Evolutionary conservation across 352 stramenopile genomes (phyloP).

Genomic region (Pythium volutum): DNA sequence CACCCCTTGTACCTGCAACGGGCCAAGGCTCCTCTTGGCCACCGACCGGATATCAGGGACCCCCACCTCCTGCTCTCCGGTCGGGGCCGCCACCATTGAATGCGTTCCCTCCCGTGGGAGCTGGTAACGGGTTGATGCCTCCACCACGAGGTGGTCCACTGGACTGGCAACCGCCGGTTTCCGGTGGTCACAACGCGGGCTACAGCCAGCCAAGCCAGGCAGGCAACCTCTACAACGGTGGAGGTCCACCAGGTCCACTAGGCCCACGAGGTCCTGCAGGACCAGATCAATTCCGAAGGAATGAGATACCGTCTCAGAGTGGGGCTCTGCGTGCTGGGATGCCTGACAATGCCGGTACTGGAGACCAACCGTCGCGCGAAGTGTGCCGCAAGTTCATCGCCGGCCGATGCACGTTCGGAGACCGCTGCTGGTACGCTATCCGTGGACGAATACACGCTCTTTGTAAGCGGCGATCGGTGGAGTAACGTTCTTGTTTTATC

Average conservation of each 20-base stretch:
- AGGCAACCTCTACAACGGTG: background rate
- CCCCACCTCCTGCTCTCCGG: slow-evolving; percentile 19
- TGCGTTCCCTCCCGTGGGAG: slow-evolving; percentile 10
- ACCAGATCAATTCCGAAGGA: background rate
- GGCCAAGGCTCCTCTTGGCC: slow-evolving; percentile 12
- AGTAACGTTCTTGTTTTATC: slow-evolving; percentile 20
- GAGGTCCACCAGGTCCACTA: background rate
- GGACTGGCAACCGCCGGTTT: background rate
- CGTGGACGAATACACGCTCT: slow-evolving; percentile 18
- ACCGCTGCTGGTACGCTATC: slow-evolving; percentile 74
- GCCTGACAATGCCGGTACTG: slow-evolving; percentile 4
- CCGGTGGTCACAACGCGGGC: background rate
- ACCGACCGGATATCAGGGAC: slow-evolving; percentile 21
- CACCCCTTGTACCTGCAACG: background rate
- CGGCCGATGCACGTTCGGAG: slow-evolving; percentile 70
- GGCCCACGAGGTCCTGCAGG: slow-evolving; percentile 9
- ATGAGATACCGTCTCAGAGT: background rate
- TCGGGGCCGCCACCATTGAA: slow-evolving; percentile 14
- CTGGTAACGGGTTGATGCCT: background rate
- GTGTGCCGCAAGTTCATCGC: slow-evolving; percentile 75
- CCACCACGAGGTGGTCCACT: background rate
- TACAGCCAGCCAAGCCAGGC: background rate
- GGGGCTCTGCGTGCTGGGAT: background rate
- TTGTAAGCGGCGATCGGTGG: slow-evolving; percentile 9
- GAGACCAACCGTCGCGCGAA: slow-evolving; percentile 45